Conservation (phyloP, 768 basidiomycete species). For the Leucocoprinus sp. region DNA sequence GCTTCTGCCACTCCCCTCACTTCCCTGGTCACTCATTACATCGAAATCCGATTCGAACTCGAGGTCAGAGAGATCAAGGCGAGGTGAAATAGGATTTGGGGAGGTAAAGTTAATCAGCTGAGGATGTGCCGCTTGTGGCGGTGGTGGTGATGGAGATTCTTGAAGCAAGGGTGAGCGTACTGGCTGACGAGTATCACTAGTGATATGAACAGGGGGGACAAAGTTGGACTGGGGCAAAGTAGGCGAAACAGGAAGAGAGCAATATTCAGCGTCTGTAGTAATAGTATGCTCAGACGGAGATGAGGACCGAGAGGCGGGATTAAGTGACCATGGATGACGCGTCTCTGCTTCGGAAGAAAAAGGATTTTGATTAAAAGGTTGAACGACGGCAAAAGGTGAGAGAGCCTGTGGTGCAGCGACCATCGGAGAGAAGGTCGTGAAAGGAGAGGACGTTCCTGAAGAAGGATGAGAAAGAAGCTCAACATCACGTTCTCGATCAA, state of each 20-base stretch:
- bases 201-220: slow-evolving; percentile 1
- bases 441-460: slow-evolving; percentile 10
- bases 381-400: slow-evolving; percentile 4
- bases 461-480: slow-evolving; percentile 35
- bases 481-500: slow-evolving; percentile 35
- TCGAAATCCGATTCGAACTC: slow-evolving; percentile 9
- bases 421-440: slow-evolving; percentile 11
- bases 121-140: slow-evolving; percentile 2
- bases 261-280: slow-evolving; percentile 3
- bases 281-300: slow-evolving; percentile 2
- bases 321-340: slow-evolving; percentile 1
- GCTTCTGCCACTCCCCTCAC: slow-evolving; percentile 8
- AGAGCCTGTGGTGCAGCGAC: slow-evolving; percentile 10
- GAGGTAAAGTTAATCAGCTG: slow-evolving; percentile 9
- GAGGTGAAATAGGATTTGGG: slow-evolving; percentile 6
- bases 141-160: too few relatives aligned
- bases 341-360: not conserved
- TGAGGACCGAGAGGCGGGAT: not conserved
- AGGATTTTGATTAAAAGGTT: slow-evolving; percentile 2
- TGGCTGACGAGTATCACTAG: not conserved
- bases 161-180: not conserved
- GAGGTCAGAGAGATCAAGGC: slow-evolving; percentile 8
- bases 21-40: slow-evolving; percentile 7
- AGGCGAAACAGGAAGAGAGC: slow-evolving; percentile 5
- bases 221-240: not conserved